Evolutionary conservation across 2,329 filamentous ascomycete species (phyloP), one percentile per base, ranked within the genome.

Genomic region (Apiospora saccharicola): DNA sequence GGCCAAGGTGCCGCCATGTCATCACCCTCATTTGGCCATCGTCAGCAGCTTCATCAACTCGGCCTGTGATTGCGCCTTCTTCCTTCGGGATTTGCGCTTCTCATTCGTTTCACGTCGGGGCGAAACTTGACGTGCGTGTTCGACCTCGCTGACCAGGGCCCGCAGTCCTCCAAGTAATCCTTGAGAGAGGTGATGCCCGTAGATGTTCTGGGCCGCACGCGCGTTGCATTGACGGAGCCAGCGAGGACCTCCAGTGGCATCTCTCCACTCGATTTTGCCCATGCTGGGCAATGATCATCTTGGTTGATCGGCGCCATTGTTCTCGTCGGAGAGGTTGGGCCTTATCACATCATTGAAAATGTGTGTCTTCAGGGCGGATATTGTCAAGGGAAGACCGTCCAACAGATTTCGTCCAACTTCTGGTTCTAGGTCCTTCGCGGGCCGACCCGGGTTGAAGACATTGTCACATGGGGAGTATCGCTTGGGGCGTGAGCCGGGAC

Each of bases 311-410:
- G 95, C 95, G 34, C 96, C 96, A 46, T 95, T 95, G 80, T 98
- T 96, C 83, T 99, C 96, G 79, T 99, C 96, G 0, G 94, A 97
- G 51, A 99, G 85, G 77, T 99, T 99, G 0, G 96, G 96, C 96
- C 96, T 99, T 71, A 98, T 97, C 72, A 98, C 86, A 79, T 98
- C 96, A 83, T 99, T 99, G 86, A 99, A 99, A 73, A 99, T 94
- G 82, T 99, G 95, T 0, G 87, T 91, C 81, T 98, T 98, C 82
- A 99, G 92, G 0, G 96, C 95, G 67, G 94, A 89, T 70, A 99
- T 95, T n/a, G 96, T 97, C 41, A 4, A 30, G 26, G 26, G 26
- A 30, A 30, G 26, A 30, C 4, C 26, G 26, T 2, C 4, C 26
- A 30, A 30, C 4, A 30, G 26, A 30, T 4, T 30, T 30, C 26